Evolutionary conservation across 345 rosid species (phyloP).

Genomic region (Sonneratia caseolaris): DNA sequence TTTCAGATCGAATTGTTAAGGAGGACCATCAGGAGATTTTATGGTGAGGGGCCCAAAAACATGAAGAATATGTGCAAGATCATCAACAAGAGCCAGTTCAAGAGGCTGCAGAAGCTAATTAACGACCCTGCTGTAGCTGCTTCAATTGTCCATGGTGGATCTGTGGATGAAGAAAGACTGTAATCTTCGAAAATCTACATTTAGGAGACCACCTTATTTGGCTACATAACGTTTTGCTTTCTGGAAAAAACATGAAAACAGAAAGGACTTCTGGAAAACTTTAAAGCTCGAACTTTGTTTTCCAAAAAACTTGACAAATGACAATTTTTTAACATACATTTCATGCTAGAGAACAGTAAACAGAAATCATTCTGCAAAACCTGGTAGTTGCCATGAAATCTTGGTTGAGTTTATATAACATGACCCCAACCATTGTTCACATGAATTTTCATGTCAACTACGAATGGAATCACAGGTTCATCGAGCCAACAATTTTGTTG

Average conservation of each 20-base stretch:
- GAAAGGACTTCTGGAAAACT: neutral
- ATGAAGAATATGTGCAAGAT: slow-evolving; percentile 46
- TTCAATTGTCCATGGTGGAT: slow-evolving; percentile 64
- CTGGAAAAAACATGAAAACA: too few species aligned
- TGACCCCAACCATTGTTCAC: neutral
- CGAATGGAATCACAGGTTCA: slow-evolving; percentile 25
- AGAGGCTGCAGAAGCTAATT: slow-evolving; percentile 41
- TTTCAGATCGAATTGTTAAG: slow-evolving; percentile 54
- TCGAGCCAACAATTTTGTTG: slow-evolving; percentile 57
- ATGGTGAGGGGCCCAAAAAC: slow-evolving; percentile 46
- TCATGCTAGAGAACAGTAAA: too few species aligned
- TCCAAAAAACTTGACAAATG: too few species aligned
- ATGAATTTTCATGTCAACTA: too few species aligned
- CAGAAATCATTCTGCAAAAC: neutral
- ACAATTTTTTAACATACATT: neutral
- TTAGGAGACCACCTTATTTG: neutral
- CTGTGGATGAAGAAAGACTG: slow-evolving; percentile 51
- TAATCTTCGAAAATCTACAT: slow-evolving; percentile 11
- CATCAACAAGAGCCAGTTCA: slow-evolving; percentile 38
- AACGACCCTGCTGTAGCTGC: slow-evolving; percentile 50
- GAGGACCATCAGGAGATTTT: slow-evolving; percentile 38
- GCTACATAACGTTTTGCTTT: neutral
- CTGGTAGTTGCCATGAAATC: neutral
- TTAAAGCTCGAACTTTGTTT: too few species aligned
- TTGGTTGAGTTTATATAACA: neutral